phyloP scores from a whole-genome alignment of 192 early-diverging fungal species.

The Backusella westeae region DNA sequence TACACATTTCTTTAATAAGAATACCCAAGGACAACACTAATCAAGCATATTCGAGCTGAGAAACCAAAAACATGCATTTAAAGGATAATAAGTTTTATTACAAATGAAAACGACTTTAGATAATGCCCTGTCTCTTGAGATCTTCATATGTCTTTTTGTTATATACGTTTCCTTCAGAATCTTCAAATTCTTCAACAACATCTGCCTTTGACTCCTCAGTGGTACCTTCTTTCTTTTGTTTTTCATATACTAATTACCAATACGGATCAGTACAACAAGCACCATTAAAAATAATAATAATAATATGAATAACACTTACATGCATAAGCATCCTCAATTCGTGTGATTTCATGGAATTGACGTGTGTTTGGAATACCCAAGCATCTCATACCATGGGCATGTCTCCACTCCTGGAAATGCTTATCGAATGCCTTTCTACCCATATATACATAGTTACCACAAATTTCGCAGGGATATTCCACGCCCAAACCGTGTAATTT shows the following conservation, averaged over 20 bases:
- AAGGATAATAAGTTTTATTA: not conserved
- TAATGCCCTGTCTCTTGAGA: slow-evolving; percentile 79
- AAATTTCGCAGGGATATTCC: slow-evolving; percentile 96
- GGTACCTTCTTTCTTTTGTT: slow-evolving; percentile 70
- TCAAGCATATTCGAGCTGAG: no score
- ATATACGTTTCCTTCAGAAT: slow-evolving; percentile 80
- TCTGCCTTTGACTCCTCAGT: slow-evolving; percentile 70
- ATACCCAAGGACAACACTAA: no score
- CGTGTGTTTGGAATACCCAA: slow-evolving; percentile 90
- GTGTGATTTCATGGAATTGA: slow-evolving; percentile 89
- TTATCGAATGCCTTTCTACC: slow-evolving; percentile 95
- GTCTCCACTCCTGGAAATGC: slow-evolving; percentile 94
- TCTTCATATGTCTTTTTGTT: slow-evolving; percentile 87
- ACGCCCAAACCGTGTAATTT: slow-evolving; percentile 95
- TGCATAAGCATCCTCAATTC: slow-evolving; percentile 88
- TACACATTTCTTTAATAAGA: no score
- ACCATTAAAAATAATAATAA: not conserved
- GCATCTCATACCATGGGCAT: slow-evolving; percentile 91
- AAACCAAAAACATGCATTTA: no score
- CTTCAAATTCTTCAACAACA: slow-evolving; percentile 88
- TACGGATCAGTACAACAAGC: not conserved
- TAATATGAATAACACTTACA: slow-evolving; percentile 48
- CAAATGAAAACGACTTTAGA: slow-evolving; percentile 39
- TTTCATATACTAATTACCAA: slow-evolving; percentile 69
- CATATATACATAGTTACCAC: slow-evolving; percentile 92